Evolutionary conservation across 169 alveolate species (phyloP).

Genomic region (Perkinsus olseni): DNA sequence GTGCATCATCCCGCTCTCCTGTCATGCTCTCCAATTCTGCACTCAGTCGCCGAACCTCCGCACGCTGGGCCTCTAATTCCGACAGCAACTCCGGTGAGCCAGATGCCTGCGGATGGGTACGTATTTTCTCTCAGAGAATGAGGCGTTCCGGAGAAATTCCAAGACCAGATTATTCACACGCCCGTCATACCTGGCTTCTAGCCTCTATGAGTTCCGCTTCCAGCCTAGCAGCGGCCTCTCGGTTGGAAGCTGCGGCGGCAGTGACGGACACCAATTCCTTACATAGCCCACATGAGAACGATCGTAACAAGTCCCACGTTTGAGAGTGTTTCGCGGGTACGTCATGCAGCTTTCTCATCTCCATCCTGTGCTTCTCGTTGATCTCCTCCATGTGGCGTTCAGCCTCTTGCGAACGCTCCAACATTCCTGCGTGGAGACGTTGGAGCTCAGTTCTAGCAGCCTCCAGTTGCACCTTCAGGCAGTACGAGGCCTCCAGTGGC

Average conservation of each 20-base stretch:
- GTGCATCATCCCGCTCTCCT: not conserved
- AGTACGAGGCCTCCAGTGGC: too few species aligned
- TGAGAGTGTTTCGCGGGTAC: not conserved
- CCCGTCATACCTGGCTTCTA: not conserved
- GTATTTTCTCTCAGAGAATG: not conserved
- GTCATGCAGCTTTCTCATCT: not conserved
- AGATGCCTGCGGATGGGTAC: not conserved
- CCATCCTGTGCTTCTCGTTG: not conserved
- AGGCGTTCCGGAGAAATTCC: not conserved
- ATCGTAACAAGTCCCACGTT: not conserved
- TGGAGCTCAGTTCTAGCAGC: not conserved
- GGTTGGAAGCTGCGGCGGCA: not conserved
- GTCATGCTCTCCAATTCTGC: not conserved
- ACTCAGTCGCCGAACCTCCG: not conserved
- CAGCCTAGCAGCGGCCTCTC: not conserved
- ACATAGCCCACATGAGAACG: not conserved
- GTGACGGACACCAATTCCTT: not conserved
- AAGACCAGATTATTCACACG: not conserved
- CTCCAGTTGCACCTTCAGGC: not conserved
- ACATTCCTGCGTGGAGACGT: not conserved
- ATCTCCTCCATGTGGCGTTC: not conserved
- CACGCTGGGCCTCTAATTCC: not conserved
- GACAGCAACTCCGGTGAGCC: not conserved
- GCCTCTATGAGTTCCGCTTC: not conserved
- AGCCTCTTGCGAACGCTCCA: not conserved